Conservation (phyloP, 2,329 filamentous ascomycete species). For the Huntiella omanensis region DNA sequence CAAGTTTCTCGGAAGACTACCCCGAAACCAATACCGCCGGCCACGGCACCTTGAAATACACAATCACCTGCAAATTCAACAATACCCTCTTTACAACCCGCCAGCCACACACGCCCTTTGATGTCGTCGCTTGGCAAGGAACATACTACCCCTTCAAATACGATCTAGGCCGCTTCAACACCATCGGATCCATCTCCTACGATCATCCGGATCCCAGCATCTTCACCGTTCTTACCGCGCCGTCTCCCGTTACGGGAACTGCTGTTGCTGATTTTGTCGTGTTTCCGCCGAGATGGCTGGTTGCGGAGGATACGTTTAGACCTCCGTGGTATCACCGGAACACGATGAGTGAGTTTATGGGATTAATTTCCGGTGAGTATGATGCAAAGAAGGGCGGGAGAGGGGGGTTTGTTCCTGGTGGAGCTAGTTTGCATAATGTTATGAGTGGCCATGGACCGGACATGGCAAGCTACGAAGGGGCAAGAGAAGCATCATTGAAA, state of each 20-base stretch:
- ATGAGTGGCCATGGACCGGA: constrained; percentile 52
- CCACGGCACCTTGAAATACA: constrained; percentile 19
- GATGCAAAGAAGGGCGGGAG: constrained; percentile 38
- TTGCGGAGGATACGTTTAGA: constrained; percentile 50
- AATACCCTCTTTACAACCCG: constrained; percentile 45
- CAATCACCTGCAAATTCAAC: constrained; percentile 45
- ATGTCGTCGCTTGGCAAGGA: constrained; percentile 66
- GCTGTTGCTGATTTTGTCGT: constrained; percentile 54
- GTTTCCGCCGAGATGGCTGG: constrained; percentile 54
- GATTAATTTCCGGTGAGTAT: constrained; percentile 37
- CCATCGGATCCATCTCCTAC: constrained; percentile 52
- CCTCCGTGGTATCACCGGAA: constrained; percentile 57
- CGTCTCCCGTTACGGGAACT: constrained; percentile 39
- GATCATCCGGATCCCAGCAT: constrained; percentile 67
- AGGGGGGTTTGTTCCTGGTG: constrained; percentile 38
- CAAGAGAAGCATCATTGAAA: constrained; percentile 32
- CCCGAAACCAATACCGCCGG: constrained; percentile 18
- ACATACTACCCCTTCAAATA: constrained; percentile 71
- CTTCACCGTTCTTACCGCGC: constrained; percentile 52
- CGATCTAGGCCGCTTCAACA: constrained; percentile 59
- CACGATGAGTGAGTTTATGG: constrained; percentile 49
- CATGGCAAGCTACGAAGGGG: constrained; percentile 34
- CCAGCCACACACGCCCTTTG: constrained; percentile 56
- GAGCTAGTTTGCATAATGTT: constrained; percentile 47
- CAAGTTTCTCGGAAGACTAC: constrained; percentile 40